phyloP scores from a whole-genome alignment of 2,329 filamentous ascomycete genomes.

The Aspergillus spinulosporus region DNA sequence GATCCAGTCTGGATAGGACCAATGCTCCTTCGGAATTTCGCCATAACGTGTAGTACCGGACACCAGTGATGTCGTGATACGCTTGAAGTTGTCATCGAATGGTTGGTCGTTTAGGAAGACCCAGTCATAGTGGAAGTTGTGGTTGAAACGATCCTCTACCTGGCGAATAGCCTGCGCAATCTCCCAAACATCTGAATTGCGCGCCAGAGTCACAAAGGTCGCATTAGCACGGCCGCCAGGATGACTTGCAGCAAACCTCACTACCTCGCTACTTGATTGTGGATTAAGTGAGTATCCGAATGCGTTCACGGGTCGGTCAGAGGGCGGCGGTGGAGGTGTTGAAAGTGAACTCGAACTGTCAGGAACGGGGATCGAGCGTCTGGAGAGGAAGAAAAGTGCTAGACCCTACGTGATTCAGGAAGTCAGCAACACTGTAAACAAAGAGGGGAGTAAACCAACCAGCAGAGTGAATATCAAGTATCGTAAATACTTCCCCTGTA shows the following conservation, averaged over 20 bases:
- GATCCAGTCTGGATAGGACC: slow-evolving; percentile 95
- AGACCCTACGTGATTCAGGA: slow-evolving; percentile 52
- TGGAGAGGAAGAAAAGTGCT: slow-evolving; percentile 78
- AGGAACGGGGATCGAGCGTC: slow-evolving; percentile 51
- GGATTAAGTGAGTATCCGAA: slow-evolving; percentile 6
- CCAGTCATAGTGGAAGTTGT: slow-evolving; percentile 97
- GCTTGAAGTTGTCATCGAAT: slow-evolving; percentile 91
- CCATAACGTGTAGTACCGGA: slow-evolving; percentile 92
- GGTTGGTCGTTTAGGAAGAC: slow-evolving; percentile 97
- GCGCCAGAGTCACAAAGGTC: slow-evolving; percentile 92
- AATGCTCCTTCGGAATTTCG: slow-evolving; percentile 85
- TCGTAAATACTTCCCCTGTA: slow-evolving; percentile 19
- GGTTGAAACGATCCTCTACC: slow-evolving; percentile 97
- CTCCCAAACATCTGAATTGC: slow-evolving; percentile 94
- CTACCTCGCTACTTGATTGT: slow-evolving; percentile 15
- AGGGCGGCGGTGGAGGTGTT: slow-evolving; percentile 18
- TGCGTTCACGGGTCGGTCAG: slow-evolving; percentile 27
- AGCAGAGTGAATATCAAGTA: slow-evolving; percentile 22
- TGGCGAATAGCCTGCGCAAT: slow-evolving; percentile 94
- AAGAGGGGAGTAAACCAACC: slow-evolving; percentile 3
- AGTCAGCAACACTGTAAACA: neutral
- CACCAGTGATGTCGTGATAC: slow-evolving; percentile 82
- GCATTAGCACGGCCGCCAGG: slow-evolving; percentile 81
- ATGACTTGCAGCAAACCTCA: slow-evolving; percentile 50
- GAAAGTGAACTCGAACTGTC: slow-evolving; percentile 26